A percentile compares a stretch with the other conserved stretches of the same genome.
Evolutionary conservation across 192 early-diverging fungal species (phyloP).

Genomic region (Coemansia sp.): DNA sequence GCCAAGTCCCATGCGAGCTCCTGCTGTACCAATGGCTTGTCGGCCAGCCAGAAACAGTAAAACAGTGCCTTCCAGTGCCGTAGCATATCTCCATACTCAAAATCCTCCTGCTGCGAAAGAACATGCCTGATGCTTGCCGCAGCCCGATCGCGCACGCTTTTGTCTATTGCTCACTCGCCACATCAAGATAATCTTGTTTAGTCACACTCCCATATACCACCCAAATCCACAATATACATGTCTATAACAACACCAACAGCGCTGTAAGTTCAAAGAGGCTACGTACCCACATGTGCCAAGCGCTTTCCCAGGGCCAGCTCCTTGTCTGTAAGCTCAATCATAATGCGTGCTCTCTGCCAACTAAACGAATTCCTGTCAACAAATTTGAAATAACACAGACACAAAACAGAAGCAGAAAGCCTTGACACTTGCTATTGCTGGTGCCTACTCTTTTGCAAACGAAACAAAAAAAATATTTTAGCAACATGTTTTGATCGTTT

Average conservation of each 20-base stretch:
- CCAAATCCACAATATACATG: not conserved
- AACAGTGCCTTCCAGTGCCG: constrained; percentile 93
- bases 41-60: constrained; percentile 97
- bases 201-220: not conserved
- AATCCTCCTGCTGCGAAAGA: constrained; percentile 27
- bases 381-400: not conserved
- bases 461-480: constrained; percentile 5
- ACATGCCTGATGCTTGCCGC: constrained; percentile 18
- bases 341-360: constrained; percentile 4
- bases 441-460: not conserved
- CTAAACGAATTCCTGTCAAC: not conserved
- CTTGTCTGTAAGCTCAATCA: constrained; percentile 32
- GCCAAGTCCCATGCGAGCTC: constrained; percentile 80
- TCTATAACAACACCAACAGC: not conserved
- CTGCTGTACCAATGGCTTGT: constrained; percentile 90
- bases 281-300: constrained; percentile 43
- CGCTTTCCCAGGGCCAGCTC: constrained; percentile 46
- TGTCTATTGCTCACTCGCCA: constrained; percentile 23
- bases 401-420: not conserved
- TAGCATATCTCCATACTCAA: constrained; percentile 64
- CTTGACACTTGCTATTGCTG: not conserved
- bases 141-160: constrained; percentile 44
- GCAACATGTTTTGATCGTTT: not conserved
- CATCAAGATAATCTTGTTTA: not conserved
- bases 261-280: not conserved